These are phyloP conservation scores for Nemania abortiva DNA, from an alignment of 2,329 filamentous ascomycete species.

Conservation along the genomic window DNA sequence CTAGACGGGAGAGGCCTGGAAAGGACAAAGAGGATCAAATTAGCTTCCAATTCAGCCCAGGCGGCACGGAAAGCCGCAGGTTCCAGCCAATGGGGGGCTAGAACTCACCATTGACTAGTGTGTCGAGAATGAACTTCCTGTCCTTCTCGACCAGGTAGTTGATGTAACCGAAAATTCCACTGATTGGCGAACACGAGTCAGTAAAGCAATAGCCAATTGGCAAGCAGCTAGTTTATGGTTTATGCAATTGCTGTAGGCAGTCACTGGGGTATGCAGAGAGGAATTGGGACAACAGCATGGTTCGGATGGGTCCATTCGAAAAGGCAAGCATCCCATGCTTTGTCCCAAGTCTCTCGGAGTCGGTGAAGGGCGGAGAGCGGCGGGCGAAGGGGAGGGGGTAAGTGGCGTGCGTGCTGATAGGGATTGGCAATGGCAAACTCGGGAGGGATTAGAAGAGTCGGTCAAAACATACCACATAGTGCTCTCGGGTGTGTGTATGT, in stretches of 20 bases:
- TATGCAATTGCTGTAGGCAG: not conserved
- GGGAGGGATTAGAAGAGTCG: slow-evolving; percentile 28
- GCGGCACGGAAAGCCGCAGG: slow-evolving; percentile 30
- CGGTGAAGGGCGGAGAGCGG: slow-evolving; percentile 26
- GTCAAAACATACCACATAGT: slow-evolving; percentile 53
- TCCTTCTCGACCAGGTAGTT: slow-evolving; percentile 99
- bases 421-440: slow-evolving; percentile 11
- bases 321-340: slow-evolving; percentile 18
- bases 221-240: not conserved
- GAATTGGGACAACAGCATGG: slow-evolving; percentile 5
- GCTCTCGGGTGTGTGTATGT: slow-evolving; percentile 32
- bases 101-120: slow-evolving; percentile 89
- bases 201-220: slow-evolving; percentile 42
- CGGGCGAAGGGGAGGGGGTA: not conserved
- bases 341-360: slow-evolving; percentile 18
- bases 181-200: slow-evolving; percentile 54
- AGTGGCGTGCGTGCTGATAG: slow-evolving; percentile 5
- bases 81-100: slow-evolving; percentile 36
- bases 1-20: slow-evolving; percentile 89
- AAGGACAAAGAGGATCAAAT: slow-evolving; percentile 44
- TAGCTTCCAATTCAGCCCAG: slow-evolving; percentile 42
- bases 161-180: slow-evolving; percentile 98
- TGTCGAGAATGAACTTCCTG: slow-evolving; percentile 94
- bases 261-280: slow-evolving; percentile 8
- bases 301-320: not conserved